Base-by-base conservation (phyloP, 345 rosid species). In the Citrus maxima region DNA sequence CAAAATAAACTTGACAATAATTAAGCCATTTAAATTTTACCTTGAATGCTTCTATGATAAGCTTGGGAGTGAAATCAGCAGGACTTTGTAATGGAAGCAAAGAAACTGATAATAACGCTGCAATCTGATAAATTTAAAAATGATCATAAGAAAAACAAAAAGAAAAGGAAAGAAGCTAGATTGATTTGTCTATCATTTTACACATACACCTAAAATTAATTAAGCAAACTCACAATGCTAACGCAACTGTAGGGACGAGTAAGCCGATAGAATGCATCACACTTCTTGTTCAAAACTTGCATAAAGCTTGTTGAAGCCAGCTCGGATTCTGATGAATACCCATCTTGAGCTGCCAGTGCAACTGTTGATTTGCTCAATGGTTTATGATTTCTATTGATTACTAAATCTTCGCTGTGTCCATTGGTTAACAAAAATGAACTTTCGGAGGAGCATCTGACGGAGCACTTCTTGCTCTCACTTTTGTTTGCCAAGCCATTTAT, bases 241-340 rank as follows among this genome's bases (percentile, higher is more conserved):
- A 68, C 67, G 8, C 77, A 63, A 5, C 79, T 83, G 30, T 83
- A 81, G 22, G 86, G 86, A 49, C 83, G 83, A 28, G 83, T 77
- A 58, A 83, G 80, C 18, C 30, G 64, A 72, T 54, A 77, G 27
- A 83, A 49, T 2, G 75, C 72, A 62, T 69, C 25, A 3, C 77
- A 22, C 0, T 72, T 28, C 21, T 30, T 27, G 8, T 1, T 27
- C 10, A 63, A 16, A 63, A 63, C 22, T 28, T 28, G 19, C 67
- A 3, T 0, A 30, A 16, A 13, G 67, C 37, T 28, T 14, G 19
- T 10, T 63, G 5, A 13, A 25, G 2, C 3, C 46, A 38, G 42
- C 22, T 63, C 35, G 21, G 22, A 30, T 63, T 30, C 30, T 28
- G 67, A 28, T 30, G 8, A 2, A 18, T 28, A 0, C 1, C 21